Conservation (phyloP, 2,329 filamentous ascomycete genomes). For the Aspergillus arachidicola region DNA sequence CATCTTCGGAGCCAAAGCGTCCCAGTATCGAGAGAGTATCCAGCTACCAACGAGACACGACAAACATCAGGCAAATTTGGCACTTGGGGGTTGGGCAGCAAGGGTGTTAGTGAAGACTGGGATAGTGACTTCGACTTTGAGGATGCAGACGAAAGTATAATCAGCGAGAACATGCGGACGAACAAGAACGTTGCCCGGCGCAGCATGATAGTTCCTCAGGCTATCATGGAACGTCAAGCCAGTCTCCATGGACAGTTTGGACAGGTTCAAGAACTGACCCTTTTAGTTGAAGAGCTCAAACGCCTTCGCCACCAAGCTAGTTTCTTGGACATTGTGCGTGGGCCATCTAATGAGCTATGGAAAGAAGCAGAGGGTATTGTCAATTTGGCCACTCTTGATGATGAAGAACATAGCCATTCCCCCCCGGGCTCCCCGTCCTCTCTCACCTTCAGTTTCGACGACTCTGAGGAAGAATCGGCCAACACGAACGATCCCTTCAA, state of each 20-base stretch:
- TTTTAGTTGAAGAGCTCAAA: slow-evolving; percentile 67
- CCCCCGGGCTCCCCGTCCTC: slow-evolving; percentile 58
- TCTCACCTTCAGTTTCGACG: slow-evolving; percentile 60
- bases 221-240: slow-evolving; percentile 65
- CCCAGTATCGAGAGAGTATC: slow-evolving; percentile 57
- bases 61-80: slow-evolving; percentile 62
- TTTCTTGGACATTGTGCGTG: slow-evolving; percentile 56
- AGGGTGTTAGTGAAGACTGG: slow-evolving; percentile 69
- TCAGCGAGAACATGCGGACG: slow-evolving; percentile 45
- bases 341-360: slow-evolving; percentile 59
- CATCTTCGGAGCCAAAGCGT: slow-evolving; percentile 69
- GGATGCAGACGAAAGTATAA: slow-evolving; percentile 49
- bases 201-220: slow-evolving; percentile 57
- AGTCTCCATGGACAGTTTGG: slow-evolving; percentile 68
- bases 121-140: slow-evolving; percentile 70
- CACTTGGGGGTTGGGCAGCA: slow-evolving; percentile 68
- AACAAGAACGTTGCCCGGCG: slow-evolving; percentile 26
- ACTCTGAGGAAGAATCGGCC: slow-evolving; percentile 57
- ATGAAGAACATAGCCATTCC: slow-evolving; percentile 56
- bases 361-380: slow-evolving; percentile 69
- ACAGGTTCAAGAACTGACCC: slow-evolving; percentile 64
- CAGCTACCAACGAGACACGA: slow-evolving; percentile 52
- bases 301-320: slow-evolving; percentile 60
- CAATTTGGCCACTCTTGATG: slow-evolving; percentile 66
- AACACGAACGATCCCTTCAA: slow-evolving; percentile 34